phyloP scores from a whole-genome alignment of 768 basidiomycete species.

The Obba rivulosa region DNA sequence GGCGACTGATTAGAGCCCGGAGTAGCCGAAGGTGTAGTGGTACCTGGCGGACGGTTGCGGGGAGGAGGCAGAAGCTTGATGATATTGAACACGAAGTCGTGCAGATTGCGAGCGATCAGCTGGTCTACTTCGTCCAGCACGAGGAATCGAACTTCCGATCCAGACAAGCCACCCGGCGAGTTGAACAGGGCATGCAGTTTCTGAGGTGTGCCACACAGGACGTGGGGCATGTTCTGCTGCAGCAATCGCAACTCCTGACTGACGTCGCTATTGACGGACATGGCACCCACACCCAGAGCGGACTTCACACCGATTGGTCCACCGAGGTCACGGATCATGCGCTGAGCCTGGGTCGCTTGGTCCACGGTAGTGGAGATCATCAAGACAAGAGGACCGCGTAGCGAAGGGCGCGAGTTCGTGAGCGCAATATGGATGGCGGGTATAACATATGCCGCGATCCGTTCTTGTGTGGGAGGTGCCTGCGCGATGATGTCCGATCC shows the following conservation, averaged over 20 bases:
- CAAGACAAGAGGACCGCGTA: slow-evolving; percentile 80
- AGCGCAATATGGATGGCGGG: slow-evolving; percentile 83
- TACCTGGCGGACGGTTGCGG: slow-evolving; percentile 55
- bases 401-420: slow-evolving; percentile 56
- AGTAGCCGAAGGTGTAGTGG: slow-evolving; percentile 34
- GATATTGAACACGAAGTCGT: slow-evolving; percentile 91
- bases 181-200: slow-evolving; percentile 92
- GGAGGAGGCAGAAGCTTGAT: slow-evolving; percentile 91
- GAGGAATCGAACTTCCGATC: slow-evolving; percentile 86
- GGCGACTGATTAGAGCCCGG: slow-evolving; percentile 29
- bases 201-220: slow-evolving; percentile 96
- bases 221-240: slow-evolving; percentile 89
- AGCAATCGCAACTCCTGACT: slow-evolving; percentile 76
- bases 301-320: slow-evolving; percentile 89
- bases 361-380: slow-evolving; percentile 98
- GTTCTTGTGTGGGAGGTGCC: slow-evolving; percentile 96
- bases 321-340: slow-evolving; percentile 92
- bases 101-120: slow-evolving; percentile 92
- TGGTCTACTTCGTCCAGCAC: slow-evolving; percentile 98
- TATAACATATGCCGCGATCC: slow-evolving; percentile 96
- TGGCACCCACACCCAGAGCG: slow-evolving; percentile 80
- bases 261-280: slow-evolving; percentile 54
- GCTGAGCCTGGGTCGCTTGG: slow-evolving; percentile 95
- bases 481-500: slow-evolving; percentile 98
- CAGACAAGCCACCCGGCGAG: slow-evolving; percentile 65